These are phyloP conservation scores for Hanseniaspora guilliermondii DNA, from an alignment of 805 yeast species.

Conservation along the genomic window DNA sequence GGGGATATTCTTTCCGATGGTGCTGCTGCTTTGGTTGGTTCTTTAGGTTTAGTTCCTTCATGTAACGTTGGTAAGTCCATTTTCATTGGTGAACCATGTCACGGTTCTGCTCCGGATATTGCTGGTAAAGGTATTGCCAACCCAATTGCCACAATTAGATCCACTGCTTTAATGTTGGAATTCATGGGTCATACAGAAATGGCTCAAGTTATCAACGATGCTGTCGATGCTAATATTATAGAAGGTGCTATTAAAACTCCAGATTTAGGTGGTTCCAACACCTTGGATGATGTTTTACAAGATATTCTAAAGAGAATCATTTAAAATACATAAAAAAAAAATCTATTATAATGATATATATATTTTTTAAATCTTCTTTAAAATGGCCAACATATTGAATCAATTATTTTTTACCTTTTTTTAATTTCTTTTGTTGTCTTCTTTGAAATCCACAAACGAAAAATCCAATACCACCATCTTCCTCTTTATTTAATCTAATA, in stretches of 20 bases:
- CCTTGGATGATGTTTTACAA: conserved; percentile 76
- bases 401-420: background rate
- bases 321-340: background rate
- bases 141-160: conserved; percentile 96
- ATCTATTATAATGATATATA: conserved; percentile 9
- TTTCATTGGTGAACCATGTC: conserved; percentile 98
- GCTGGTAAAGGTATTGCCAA: conserved; percentile 90
- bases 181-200: conserved; percentile 84
- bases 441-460: conserved; percentile 87
- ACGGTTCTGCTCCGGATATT: conserved; percentile 97
- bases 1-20: conserved; percentile 96
- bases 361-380: background rate
- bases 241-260: conserved; percentile 74
- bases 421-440: conserved; percentile 14
- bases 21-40: conserved; percentile 96
- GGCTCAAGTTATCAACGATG: conserved; percentile 83
- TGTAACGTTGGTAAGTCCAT: conserved; percentile 95
- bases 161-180: conserved; percentile 93
- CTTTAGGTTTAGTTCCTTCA: conserved; percentile 94
- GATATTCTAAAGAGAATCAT: conserved; percentile 46
- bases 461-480: conserved; percentile 97
- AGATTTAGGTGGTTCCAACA: conserved; percentile 82
- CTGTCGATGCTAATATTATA: conserved; percentile 83
- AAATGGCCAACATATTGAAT: background rate
- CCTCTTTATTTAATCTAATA: conserved; percentile 70